These are phyloP conservation scores for Amaranthus tricolor DNA, from an alignment of 179 eudicot genomes.

Conservation along the genomic window DNA sequence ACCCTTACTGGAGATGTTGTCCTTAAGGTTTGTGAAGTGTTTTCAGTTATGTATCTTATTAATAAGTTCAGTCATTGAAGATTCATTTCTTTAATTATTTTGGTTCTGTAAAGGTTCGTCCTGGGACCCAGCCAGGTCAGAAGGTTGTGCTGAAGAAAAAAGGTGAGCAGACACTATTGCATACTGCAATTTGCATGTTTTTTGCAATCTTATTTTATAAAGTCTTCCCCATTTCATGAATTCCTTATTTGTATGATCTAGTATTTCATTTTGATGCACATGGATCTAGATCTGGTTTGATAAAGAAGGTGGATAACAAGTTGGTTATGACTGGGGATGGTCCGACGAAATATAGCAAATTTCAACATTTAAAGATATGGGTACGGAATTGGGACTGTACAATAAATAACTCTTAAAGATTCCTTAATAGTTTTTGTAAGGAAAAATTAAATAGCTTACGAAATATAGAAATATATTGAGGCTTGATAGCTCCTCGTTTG, in stretches of 20 bases:
- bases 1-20: conserved; percentile 91
- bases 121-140: conserved; percentile 98
- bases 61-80: background rate
- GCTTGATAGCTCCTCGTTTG: too few relatives aligned
- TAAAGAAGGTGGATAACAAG: too few relatives aligned
- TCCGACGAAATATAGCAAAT: too few relatives aligned
- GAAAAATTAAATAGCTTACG: too few relatives aligned
- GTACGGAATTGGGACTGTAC: too few relatives aligned
- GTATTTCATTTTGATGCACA: background rate
- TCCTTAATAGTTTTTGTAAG: too few relatives aligned
- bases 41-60: background rate
- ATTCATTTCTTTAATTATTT: background rate
- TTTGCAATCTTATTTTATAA: background rate
- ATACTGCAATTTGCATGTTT: background rate
- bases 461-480: too few relatives aligned
- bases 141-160: conserved; percentile 89
- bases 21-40: conserved; percentile 57
- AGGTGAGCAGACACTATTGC: conserved; percentile 46
- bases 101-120: conserved; percentile 56
- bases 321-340: too few relatives aligned
- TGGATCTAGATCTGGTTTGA: background rate
- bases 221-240: background rate
- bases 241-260: background rate
- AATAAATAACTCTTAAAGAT: too few relatives aligned
- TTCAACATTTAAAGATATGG: too few relatives aligned